Evolutionary conservation across 2,329 filamentous ascomycete species (phyloP).

Genomic region (Thelonectria rubi): DNA sequence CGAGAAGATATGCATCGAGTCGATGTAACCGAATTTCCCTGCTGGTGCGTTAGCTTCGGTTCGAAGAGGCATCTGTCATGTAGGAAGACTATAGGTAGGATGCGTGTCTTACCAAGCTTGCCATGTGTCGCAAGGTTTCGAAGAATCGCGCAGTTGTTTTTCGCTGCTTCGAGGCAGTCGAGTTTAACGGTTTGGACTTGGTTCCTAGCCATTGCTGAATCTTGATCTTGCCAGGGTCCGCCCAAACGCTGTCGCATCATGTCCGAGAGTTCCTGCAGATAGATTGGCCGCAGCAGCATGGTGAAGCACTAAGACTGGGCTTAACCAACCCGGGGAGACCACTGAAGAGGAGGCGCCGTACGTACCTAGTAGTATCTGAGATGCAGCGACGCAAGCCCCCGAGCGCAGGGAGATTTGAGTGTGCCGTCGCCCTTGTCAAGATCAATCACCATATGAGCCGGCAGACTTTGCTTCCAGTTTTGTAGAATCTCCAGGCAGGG

Average conservation of each 20-base stretch:
- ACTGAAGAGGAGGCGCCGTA: no score
- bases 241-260: constrained; percentile 7
- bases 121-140: constrained; percentile 5
- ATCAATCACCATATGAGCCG: constrained; percentile 6
- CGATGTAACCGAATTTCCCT: constrained; percentile 24
- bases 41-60: neutral
- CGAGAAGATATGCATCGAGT: constrained; percentile 23
- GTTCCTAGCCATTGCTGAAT: neutral
- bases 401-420: constrained; percentile 12
- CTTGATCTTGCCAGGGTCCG: no score
- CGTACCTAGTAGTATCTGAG: constrained; percentile 21
- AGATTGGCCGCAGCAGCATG: constrained; percentile 13
- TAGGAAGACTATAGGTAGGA: neutral
- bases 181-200: constrained; percentile 10
- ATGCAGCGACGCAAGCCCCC: constrained; percentile 21
- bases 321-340: no score
- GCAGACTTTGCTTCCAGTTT: constrained; percentile 12
- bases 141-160: constrained; percentile 16
- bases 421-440: constrained; percentile 13
- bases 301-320: constrained; percentile 15
- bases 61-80: neutral
- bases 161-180: constrained; percentile 18
- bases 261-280: constrained; percentile 16
- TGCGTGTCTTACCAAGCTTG: constrained; percentile 17
- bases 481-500: constrained; percentile 11